Evolutionary conservation across 1,284 basidiomycete species (phyloP), one percentile per base, ranked within the genome.

Genomic region (Fomitiporia mediterranea): DNA sequence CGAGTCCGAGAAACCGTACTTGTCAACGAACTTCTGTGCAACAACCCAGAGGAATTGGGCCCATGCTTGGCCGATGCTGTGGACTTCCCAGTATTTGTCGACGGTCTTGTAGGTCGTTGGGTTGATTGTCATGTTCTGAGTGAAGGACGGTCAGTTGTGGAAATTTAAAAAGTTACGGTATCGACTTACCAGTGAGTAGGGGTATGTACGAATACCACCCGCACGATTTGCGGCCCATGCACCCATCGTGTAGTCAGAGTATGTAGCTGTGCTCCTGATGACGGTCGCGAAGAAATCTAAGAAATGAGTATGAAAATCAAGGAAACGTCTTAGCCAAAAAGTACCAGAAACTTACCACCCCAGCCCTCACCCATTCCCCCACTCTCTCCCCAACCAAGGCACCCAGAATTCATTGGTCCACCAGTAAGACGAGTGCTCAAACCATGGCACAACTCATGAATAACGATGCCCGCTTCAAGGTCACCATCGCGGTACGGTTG

Each of bases 311-410:
- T 61, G 65, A 43, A 52, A 27, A 2, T 4, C 7, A 23, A 49
- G 50, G 44, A 5, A n/a, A 19, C 25, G 28, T 28, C 25, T 25
- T 23, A 30, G 11, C 17, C 7, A 2, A 3, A 35, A 46, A 25
- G 55, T 8, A 47, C 17, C 57, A 53, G 19, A n/a, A 55, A 72
- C 71, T 57, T 64, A 79, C 82, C 83, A 64, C 91, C 91, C 91
- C 91, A 93, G 15, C 91, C 94, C 73, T 95, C 92, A 65, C 93
- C 95, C 94, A 98, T 97, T 43, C 95, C 96, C 40, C 95, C 95
- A 17, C 87, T 82, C 74, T 98, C 94, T 53, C 94, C 94, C 87
- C 91, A 98, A 13, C 93, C 94, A 60, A 97, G 83, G 70, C 94
- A 96, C 6, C 90, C 90, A 44, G 90, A 94, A 76, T 98, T 94